Percentiles rank a stretch among this genome's conserved stretches.
Conservation (phyloP, 78 protist genomes). For the Protostelium mycophagum region DNA sequence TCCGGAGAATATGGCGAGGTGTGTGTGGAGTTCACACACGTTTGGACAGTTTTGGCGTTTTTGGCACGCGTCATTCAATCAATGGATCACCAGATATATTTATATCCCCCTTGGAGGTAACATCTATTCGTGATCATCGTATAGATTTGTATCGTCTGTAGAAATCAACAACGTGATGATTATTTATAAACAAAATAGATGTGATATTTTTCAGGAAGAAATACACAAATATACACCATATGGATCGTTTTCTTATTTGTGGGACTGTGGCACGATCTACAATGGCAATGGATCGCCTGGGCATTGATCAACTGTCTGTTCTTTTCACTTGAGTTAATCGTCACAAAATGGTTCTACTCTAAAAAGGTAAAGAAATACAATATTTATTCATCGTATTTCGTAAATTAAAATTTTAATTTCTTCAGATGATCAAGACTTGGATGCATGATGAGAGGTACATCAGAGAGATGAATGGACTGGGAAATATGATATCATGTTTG, state of each 20-base stretch:
- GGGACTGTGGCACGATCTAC: slow-evolving; percentile 82
- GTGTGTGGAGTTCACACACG: slow-evolving; percentile 68
- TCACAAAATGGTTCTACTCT: slow-evolving; percentile 35
- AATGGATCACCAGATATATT: slow-evolving; percentile 80
- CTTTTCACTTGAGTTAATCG: slow-evolving; percentile 50
- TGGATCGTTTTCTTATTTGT: slow-evolving; percentile 75
- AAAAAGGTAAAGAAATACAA: slow-evolving; percentile 3
- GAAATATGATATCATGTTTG: slow-evolving; percentile 30
- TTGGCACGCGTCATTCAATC: slow-evolving; percentile 83
- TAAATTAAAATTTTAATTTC: background rate
- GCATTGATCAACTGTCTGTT: slow-evolving; percentile 60
- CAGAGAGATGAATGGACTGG: slow-evolving; percentile 43
- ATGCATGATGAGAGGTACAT: slow-evolving; percentile 34
- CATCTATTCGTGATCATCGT: background rate
- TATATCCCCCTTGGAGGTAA: slow-evolving; percentile 85
- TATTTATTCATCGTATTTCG: background rate
- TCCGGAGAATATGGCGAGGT: slow-evolving; percentile 83
- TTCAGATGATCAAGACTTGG: slow-evolving; percentile 7
- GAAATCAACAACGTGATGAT: background rate
- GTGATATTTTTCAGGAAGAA: background rate
- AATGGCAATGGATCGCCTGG: slow-evolving; percentile 69
- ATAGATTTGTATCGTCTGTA: background rate
- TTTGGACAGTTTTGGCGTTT: slow-evolving; percentile 75
- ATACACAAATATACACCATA: slow-evolving; percentile 52
- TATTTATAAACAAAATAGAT: background rate